Base-by-base conservation (phyloP, 805 yeast species). In the Tetrapisispora arboricola region DNA sequence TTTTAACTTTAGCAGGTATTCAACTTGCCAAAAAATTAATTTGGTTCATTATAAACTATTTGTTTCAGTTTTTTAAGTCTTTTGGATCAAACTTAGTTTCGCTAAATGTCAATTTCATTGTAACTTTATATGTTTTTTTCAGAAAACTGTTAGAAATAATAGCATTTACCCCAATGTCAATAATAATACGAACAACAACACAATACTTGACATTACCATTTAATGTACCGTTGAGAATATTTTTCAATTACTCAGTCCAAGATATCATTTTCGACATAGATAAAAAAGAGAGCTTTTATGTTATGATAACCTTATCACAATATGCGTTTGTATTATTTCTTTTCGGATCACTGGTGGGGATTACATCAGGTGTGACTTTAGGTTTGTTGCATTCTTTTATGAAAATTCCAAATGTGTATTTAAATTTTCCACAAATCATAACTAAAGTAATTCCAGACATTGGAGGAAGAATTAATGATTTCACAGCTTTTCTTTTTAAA, bases 131-230 rank as follows among this genome's bases (percentile, higher is more conserved):
- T n/a, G 16, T 10, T 12, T 4, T 17, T 6, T 5, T 25, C 10
- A 22, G 17, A 5, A 16, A n/a, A 18, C 6, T 36, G 3, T 8
- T 29, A 3, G 26, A 21, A 16, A 16, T 28, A 11, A n/a, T 29
- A 6, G 5, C 20, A 45, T 50, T 63, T 67, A 59, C 77, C 69
- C 61, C 61, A 8, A 17, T 43, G 4, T 29, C 42, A 17, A 57
- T 55, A 18, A 34, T 50, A 13, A 12, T 48, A 4, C 44, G 50
- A 15, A 47, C 42, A 32, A 5, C 47, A 16, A n/a, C 43, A 11
- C 48, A 44, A 21, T 39, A 55, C 9, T 38, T 44, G 10, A 39
- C 51, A 11, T 32, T 58, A 17, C 63, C 63, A 2, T 34, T 57
- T 6, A 58, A 58, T 40, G 42, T 57, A 4, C 59, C 60, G 15